Evolutionary conservation across 306 rosid genomes (phyloP).

Genomic region (Dalbergia cochinchinensis): DNA sequence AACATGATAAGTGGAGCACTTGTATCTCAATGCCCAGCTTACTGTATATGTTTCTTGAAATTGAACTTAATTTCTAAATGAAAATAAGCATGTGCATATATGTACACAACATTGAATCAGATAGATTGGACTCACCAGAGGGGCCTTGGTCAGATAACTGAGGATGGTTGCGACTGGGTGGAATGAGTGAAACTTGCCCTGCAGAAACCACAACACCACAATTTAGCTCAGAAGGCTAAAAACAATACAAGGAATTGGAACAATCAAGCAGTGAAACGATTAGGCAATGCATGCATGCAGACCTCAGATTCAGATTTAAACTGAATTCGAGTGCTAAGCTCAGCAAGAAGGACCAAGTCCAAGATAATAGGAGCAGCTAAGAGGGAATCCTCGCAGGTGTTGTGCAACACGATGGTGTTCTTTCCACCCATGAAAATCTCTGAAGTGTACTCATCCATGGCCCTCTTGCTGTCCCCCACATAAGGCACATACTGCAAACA

Average conservation of each 20-base stretch:
- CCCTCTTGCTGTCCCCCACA: slow-evolving; percentile 98
- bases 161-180: slow-evolving; percentile 97
- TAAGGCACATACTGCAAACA: slow-evolving; percentile 87
- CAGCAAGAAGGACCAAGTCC: slow-evolving; percentile 97
- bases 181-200: slow-evolving; percentile 95
- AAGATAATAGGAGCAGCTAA: slow-evolving; percentile 97
- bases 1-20: background rate
- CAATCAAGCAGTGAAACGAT: slow-evolving; percentile 10
- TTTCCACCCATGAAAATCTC: slow-evolving; percentile 99
- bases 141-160: slow-evolving; percentile 96
- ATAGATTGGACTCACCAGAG: slow-evolving; percentile 73
- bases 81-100: slow-evolving; percentile 12
- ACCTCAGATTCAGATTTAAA: slow-evolving; percentile 95
- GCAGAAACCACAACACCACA: slow-evolving; percentile 44
- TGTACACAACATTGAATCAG: slow-evolving; percentile 15
- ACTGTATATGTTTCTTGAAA: background rate
- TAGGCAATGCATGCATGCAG: background rate
- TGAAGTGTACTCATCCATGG: slow-evolving; percentile 98
- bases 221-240: slow-evolving; percentile 1
- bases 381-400: slow-evolving; percentile 99
- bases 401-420: slow-evolving; percentile 94
- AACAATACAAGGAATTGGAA: background rate
- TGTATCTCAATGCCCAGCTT: background rate
- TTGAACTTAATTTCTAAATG: slow-evolving; percentile 5
- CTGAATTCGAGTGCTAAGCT: slow-evolving; percentile 94